Evolutionary conservation across 2,329 filamentous ascomycete genomes (phyloP), one percentile per base, ranked within the genome.

Genomic region (Fusarium devonianum): DNA sequence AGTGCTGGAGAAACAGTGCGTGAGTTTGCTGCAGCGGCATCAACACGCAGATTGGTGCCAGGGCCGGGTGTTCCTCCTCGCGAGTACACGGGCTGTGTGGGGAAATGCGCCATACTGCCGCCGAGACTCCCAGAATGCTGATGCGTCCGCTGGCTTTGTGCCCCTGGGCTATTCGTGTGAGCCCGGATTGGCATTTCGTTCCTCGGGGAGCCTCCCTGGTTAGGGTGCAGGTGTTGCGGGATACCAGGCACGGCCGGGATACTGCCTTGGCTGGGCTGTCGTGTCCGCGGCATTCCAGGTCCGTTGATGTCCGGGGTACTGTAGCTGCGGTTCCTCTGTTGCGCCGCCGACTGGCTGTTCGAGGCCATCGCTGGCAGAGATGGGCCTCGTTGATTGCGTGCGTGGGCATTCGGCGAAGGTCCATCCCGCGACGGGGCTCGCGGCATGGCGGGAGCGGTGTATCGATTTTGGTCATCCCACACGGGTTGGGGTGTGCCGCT

Each of bases 241-340:
- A 92, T 92, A 5, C 89, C 88, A 7, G 89, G 89, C 10, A 92
- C 88, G 9, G 83, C 84, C 5, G 89, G 89, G 5, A 91, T 81
- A 51, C 75, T 69, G 62, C 70, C 77, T 72, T 72, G 77, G 69
- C 76, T 80, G 69, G 72, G 78, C 71, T 83, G 82, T 57, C 79
- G 75, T 42, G 76, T 78, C 56, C 85, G 79, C 67, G 79, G 77
- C 37, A 80, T 80, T 56, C 82, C 80, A 42, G 86, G 82, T 42
- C 82, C 86, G 59, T 95, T 90, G 63, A 96, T 96, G 69, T 97
- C 92, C 7, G 94, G 93, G 56, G 92, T 97, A 74, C 93, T 97
- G 66, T 95, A 95, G 26, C 92, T 96, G 58, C 94, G 84, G 74
- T 90, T 87, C 60, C 92, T 83, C 67, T 88, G 86, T 68, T 90